Conservation (phyloP, 768 basidiomycete species). For the Imleria badia region DNA sequence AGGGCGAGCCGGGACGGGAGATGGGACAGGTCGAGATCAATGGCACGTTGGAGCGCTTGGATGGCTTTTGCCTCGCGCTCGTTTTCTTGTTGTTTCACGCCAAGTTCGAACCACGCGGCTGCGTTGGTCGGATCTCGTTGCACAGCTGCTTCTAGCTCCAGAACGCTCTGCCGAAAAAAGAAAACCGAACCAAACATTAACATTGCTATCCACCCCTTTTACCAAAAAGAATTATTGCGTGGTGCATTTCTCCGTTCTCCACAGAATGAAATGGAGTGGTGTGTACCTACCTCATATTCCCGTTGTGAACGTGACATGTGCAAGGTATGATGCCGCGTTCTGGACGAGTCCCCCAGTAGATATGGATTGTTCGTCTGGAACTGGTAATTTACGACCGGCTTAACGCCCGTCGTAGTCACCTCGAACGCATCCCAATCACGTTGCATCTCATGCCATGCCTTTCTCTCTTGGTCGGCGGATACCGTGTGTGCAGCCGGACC, state of each 20-base stretch:
- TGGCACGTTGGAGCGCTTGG: constrained; percentile 74
- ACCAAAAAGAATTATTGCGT: not conserved
- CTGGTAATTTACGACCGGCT: constrained; percentile 55
- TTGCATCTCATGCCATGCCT: constrained; percentile 66
- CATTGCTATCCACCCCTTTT: constrained; percentile 8
- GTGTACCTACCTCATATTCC: constrained; percentile 41
- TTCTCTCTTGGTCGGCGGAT: constrained; percentile 29
- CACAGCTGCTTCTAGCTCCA: constrained; percentile 88
- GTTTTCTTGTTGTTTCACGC: constrained; percentile 97
- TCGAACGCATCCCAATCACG: constrained; percentile 81
- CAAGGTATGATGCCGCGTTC: constrained; percentile 45
- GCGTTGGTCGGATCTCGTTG: constrained; percentile 73
- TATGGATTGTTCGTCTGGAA: constrained; percentile 84
- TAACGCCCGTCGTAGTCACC: constrained; percentile 66
- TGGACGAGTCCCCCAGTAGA: constrained; percentile 55
- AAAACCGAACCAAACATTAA: constrained; percentile 15
- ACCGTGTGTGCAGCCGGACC: constrained; percentile 8
- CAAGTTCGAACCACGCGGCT: constrained; percentile 85
- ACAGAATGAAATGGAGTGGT: constrained; percentile 8
- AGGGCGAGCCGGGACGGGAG: constrained; percentile 88
- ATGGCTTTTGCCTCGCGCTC: constrained; percentile 92
- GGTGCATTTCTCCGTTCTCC: constrained; percentile 12
- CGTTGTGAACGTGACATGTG: constrained; percentile 31
- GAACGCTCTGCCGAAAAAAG: constrained; percentile 59
- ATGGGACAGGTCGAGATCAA: constrained; percentile 76